Evolutionary conservation across 345 rosid genomes (phyloP).

Genomic region (Pistacia vera): DNA sequence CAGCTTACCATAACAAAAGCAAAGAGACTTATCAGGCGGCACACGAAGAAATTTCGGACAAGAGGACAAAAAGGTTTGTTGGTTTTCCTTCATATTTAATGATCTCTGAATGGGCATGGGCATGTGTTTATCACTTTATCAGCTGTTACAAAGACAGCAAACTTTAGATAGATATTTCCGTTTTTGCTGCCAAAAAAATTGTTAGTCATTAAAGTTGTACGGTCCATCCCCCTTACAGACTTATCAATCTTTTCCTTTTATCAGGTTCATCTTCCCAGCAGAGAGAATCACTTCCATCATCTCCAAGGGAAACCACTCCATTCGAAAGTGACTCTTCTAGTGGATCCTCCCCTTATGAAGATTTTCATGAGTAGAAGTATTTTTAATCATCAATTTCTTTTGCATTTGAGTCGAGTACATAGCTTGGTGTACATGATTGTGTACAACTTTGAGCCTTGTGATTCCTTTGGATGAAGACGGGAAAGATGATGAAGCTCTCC

Average conservation of each 20-base stretch:
- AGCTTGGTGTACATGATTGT: constrained; percentile 1
- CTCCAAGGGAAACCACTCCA: constrained; percentile 71
- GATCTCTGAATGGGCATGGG: background rate
- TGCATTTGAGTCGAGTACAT: constrained; percentile 17
- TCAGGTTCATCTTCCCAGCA: constrained; percentile 83
- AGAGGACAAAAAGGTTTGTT: constrained; percentile 76
- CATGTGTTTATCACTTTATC: background rate
- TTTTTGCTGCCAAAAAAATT: too few species aligned
- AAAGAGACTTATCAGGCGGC: constrained; percentile 78
- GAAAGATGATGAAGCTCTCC: background rate
- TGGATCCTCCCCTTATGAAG: constrained; percentile 83
- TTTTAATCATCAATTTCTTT: background rate
- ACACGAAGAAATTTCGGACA: constrained; percentile 84
- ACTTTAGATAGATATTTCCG: background rate
- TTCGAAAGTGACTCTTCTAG: constrained; percentile 80
- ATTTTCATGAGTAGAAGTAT: constrained; percentile 51
- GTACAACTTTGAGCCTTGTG: background rate
- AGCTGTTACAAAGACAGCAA: background rate
- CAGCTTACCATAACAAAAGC: constrained; percentile 95
- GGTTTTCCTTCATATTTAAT: background rate
- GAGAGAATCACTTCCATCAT: constrained; percentile 71
- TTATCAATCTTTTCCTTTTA: constrained; percentile 13
- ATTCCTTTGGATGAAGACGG: background rate
- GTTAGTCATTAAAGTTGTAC: background rate
- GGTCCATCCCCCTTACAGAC: background rate